Conservation (phyloP, 192 early-diverging fungal genomes). For the Dimargaris verticillata region DNA sequence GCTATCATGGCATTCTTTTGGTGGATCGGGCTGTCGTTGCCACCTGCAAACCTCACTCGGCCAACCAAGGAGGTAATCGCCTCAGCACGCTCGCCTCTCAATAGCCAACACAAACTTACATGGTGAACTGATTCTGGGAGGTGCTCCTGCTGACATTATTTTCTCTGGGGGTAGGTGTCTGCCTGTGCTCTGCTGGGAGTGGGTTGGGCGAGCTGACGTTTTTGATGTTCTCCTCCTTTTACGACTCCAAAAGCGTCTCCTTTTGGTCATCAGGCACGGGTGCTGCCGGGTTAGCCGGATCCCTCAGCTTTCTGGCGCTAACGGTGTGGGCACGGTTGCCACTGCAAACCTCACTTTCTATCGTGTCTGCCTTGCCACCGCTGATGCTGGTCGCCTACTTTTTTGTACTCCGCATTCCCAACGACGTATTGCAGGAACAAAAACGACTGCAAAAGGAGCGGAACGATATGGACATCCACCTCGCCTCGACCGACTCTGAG, state of each 20-base stretch:
- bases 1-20: neutral
- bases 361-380: slow-evolving; percentile 20
- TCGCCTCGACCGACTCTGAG: neutral
- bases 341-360: slow-evolving; percentile 13
- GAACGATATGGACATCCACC: neutral
- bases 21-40: neutral
- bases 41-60: neutral
- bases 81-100: neutral
- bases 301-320: slow-evolving; percentile 21
- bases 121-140: neutral
- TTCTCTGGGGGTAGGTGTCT: slow-evolving; percentile 15
- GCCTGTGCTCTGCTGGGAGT: slow-evolving; percentile 25
- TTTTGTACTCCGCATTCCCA: slow-evolving; percentile 15
- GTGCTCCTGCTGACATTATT: neutral
- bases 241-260: slow-evolving; percentile 19
- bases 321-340: slow-evolving; percentile 22
- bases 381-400: slow-evolving; percentile 21
- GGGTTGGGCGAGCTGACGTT: slow-evolving; percentile 27
- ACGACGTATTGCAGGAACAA: neutral
- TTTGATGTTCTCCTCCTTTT: slow-evolving; percentile 27
- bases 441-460: neutral
- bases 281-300: slow-evolving; percentile 21
- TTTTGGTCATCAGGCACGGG: slow-evolving; percentile 29
- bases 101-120: neutral
- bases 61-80: neutral